These are phyloP conservation scores for Alternaria brassicicola DNA, from an alignment of 2,329 filamentous ascomycete genomes.

Conservation along the genomic window DNA sequence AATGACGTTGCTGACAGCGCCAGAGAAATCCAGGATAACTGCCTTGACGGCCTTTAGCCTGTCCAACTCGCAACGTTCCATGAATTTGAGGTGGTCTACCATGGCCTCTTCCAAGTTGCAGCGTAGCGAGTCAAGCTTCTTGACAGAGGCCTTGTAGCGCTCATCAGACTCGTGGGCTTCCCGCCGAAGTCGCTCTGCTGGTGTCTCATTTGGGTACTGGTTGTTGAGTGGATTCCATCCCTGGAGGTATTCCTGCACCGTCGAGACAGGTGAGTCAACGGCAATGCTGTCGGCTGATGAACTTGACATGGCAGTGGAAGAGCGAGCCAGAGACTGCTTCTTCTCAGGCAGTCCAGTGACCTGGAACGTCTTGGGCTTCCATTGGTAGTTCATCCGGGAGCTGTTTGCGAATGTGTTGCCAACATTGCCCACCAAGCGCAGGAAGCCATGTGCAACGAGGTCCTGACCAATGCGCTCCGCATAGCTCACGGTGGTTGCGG, in stretches of 20 bases:
- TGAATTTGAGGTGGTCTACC: slow-evolving; percentile 88
- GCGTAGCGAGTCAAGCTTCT: slow-evolving; percentile 85
- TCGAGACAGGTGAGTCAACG: slow-evolving; percentile 80
- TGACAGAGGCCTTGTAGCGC: slow-evolving; percentile 85
- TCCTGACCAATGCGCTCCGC: slow-evolving; percentile 96
- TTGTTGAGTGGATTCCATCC: slow-evolving; percentile 95
- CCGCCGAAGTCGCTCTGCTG: slow-evolving; percentile 80
- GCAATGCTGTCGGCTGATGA: slow-evolving; percentile 55
- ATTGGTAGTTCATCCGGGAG: slow-evolving; percentile 96
- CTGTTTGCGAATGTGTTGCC: slow-evolving; percentile 97
- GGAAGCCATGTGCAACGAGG: slow-evolving; percentile 80
- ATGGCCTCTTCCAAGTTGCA: slow-evolving; percentile 97
- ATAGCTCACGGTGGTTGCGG: slow-evolving; percentile 81
- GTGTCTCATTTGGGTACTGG: slow-evolving; percentile 90
- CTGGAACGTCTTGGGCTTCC: slow-evolving; percentile 90
- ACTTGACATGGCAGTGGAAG: slow-evolving; percentile 69
- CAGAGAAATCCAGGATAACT: slow-evolving; percentile 95
- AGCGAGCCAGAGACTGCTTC: slow-evolving; percentile 73
- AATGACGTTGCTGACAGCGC: slow-evolving; percentile 96
- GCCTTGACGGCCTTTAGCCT: slow-evolving; percentile 97
- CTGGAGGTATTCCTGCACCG: slow-evolving; percentile 85
- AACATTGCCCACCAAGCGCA: slow-evolving; percentile 91
- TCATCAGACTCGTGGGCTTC: slow-evolving; percentile 92
- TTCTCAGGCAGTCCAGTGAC: slow-evolving; percentile 87
- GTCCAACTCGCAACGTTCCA: slow-evolving; percentile 96